Base-by-base conservation (phyloP, 352 stramenopile species). In the Blastocystis sp. region DNA sequence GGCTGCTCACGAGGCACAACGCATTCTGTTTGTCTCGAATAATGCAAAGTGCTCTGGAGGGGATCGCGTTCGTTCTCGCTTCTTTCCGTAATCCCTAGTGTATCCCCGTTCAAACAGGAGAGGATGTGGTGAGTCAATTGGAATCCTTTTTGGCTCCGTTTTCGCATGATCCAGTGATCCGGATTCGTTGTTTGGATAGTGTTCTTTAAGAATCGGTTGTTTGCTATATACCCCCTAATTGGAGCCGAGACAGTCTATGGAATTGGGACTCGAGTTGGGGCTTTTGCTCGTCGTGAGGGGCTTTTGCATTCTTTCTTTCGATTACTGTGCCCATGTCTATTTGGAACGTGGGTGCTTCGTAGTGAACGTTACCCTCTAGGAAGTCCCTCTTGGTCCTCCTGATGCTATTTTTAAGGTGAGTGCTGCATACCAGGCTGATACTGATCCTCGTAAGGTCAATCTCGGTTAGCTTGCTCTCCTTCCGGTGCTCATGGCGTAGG, bases 391-490 rank as follows among this genome's bases (percentile, higher is more conserved):
- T 93, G 93, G 94, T 39, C 94, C 94, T 0, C 91, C 94, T 45
- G 94, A 96, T 91, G 93, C 94, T 66, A 96, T 96, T 90, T 93
- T 96, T 45, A 94, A 94, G 35, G 92, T 96, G 41, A 96, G 93
- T 4, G 70, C 63, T 45, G 67, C 61, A 31, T 89, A 80, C 62
- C 63, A 77, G 92, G 95, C 96, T 93, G 94, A 96, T 91, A 92
- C 93, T 59, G 93, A 96, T 91, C 31, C 93, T 63, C 92, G 94
- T 81, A 96, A 96, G 92, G 92, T 96, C 21, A 95, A 93, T 90
- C 92, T 96, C 39, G 94, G 94, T 50, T 70, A 33, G 51, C 16
- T 55, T 45, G n/a, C 50, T 50, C 21, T 70, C 26, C 26, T 2
- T 4, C 21, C 39, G 37, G 66, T 6, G 12, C 3, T 26, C 45